Conservation (phyloP, 2,329 filamentous ascomycete genomes). For the Colletotrichum tanaceti region DNA sequence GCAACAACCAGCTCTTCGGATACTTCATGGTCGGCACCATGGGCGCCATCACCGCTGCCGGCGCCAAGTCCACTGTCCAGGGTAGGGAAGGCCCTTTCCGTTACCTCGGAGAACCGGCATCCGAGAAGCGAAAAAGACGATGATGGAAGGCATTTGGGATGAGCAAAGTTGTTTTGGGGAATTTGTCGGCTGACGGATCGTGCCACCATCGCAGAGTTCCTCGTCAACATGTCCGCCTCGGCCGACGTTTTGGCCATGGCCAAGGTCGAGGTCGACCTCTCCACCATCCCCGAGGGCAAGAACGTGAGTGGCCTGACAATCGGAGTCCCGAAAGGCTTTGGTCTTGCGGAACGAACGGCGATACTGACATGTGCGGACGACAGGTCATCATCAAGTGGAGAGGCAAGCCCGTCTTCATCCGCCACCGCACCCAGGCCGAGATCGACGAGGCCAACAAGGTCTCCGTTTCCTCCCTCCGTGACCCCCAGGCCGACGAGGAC, state of each 20-base stretch:
- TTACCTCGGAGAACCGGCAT: neutral
- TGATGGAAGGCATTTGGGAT: no score
- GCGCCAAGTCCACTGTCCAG: slow-evolving; percentile 97
- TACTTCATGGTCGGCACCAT: slow-evolving; percentile 99
- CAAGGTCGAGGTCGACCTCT: slow-evolving; percentile 98
- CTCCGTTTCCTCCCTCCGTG: slow-evolving; percentile 84
- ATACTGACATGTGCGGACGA: slow-evolving; percentile 15
- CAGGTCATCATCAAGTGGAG: slow-evolving; percentile 99
- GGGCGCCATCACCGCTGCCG: slow-evolving; percentile 90
- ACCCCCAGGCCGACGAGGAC: slow-evolving; percentile 90
- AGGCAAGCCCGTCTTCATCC: slow-evolving; percentile 99
- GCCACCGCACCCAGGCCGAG: slow-evolving; percentile 92
- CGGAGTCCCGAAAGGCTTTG: neutral
- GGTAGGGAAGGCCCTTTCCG: slow-evolving; percentile 69
- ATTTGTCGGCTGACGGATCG: slow-evolving; percentile 45
- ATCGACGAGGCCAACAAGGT: slow-evolving; percentile 94
- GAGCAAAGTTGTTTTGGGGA: neutral
- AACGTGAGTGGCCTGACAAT: slow-evolving; percentile 75
- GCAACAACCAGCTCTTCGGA: slow-evolving; percentile 85
- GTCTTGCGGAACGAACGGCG: neutral
- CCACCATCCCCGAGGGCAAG: slow-evolving; percentile 96
- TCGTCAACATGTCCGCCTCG: slow-evolving; percentile 99
- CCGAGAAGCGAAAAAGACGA: neutral
- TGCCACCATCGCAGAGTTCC: slow-evolving; percentile 78
- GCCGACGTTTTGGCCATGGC: slow-evolving; percentile 98